phyloP scores from a whole-genome alignment of 2,329 filamentous ascomycete species.

The Rutstroemia sp. region DNA sequence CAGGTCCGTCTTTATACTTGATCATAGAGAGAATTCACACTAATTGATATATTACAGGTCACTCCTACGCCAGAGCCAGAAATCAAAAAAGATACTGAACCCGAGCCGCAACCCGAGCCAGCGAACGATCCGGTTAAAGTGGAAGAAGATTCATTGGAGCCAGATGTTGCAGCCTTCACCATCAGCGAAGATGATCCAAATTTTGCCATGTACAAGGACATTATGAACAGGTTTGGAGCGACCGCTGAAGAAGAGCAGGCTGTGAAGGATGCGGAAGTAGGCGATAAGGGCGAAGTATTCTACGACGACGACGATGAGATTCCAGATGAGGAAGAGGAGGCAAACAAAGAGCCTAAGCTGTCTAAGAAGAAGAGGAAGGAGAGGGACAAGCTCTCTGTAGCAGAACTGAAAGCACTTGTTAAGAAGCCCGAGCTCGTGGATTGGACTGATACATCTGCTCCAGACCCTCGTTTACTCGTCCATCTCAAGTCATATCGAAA shows the following conservation, averaged over 20 bases:
- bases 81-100: constrained; percentile 30
- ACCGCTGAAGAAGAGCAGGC: constrained; percentile 54
- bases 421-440: constrained; percentile 90
- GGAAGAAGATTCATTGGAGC: constrained; percentile 35
- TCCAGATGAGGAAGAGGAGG: constrained; percentile 74
- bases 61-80: constrained; percentile 25
- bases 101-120: constrained; percentile 6
- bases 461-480: constrained; percentile 81
- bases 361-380: constrained; percentile 95
- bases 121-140: constrained; percentile 13
- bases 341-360: constrained; percentile 56
- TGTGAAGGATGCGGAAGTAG: constrained; percentile 56
- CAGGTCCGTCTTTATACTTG: constrained; percentile 36
- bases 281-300: constrained; percentile 78
- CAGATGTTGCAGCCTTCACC: constrained; percentile 39
- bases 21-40: not conserved
- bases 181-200: constrained; percentile 65
- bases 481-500: constrained; percentile 95
- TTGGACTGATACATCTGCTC: constrained; percentile 91
- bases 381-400: constrained; percentile 86
- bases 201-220: constrained; percentile 74
- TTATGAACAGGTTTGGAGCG: constrained; percentile 74
- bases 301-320: constrained; percentile 81
- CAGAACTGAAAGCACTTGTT: constrained; percentile 89
- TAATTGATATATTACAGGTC: constrained; percentile 25